These are phyloP conservation scores for Trichosporon coremiiforme DNA, from an alignment of 1,284 basidiomycete genomes.

Conservation along the genomic window DNA sequence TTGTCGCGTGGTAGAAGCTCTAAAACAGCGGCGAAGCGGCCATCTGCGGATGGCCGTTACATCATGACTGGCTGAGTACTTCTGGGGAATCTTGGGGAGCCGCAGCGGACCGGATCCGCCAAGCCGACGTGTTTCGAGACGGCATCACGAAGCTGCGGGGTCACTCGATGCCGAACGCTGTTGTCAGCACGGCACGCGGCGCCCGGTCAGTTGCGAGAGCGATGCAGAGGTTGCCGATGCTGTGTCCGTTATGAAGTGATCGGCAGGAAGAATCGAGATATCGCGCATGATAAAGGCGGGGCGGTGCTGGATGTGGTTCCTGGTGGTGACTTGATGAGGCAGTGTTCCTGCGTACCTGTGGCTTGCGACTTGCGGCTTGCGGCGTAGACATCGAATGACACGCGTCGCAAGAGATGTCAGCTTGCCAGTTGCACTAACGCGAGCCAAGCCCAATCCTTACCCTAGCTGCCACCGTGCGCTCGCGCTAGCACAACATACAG, in stretches of 20 bases:
- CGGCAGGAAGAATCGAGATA: no score
- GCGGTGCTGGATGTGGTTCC: background rate
- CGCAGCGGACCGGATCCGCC: background rate
- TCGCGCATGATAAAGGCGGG: background rate
- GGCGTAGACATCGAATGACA: background rate
- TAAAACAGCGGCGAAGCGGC: background rate
- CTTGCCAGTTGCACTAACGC: background rate
- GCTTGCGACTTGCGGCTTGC: no score
- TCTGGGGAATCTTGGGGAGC: background rate
- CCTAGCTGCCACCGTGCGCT: background rate
- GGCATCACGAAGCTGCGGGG: no score
- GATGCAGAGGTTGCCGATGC: background rate
- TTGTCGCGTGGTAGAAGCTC: background rate
- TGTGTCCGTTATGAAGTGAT: background rate
- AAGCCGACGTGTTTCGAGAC: no score
- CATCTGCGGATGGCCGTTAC: background rate
- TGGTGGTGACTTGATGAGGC: background rate
- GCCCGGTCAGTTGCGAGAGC: background rate
- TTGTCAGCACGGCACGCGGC: background rate
- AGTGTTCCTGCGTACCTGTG: background rate
- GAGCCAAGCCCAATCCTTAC: no score
- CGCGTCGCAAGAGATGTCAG: background rate
- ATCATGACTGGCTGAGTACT: background rate
- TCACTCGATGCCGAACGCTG: background rate
- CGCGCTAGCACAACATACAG: background rate